These are phyloP conservation scores for Globisporangium alternatum DNA, from an alignment of 352 stramenopile genomes.

Conservation along the genomic window DNA sequence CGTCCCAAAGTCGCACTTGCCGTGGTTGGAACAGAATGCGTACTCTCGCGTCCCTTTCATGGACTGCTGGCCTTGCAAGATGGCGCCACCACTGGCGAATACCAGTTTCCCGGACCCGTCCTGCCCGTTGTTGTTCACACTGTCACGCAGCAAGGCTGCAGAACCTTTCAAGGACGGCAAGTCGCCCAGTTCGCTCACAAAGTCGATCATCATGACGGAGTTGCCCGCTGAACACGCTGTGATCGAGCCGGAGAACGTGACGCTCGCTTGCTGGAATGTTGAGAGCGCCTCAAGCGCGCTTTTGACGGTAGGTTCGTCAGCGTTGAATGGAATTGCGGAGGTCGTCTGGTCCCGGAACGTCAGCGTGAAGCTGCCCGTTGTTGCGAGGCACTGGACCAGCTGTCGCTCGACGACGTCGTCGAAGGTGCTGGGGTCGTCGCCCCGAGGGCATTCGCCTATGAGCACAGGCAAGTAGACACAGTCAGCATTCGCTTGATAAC, in stretches of 20 bases:
- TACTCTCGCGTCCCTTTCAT: slow-evolving; percentile 71
- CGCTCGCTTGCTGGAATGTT: slow-evolving; percentile 38
- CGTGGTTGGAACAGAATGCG: slow-evolving; percentile 75
- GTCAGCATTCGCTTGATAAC: background rate
- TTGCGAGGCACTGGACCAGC: slow-evolving; percentile 57
- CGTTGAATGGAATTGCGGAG: slow-evolving; percentile 31
- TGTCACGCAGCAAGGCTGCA: slow-evolving; percentile 38
- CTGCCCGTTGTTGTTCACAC: slow-evolving; percentile 43
- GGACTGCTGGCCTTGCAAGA: slow-evolving; percentile 33
- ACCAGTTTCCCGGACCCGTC: slow-evolving; percentile 50
- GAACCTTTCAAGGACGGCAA: slow-evolving; percentile 44
- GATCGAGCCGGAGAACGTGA: slow-evolving; percentile 32
- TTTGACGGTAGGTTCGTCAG: slow-evolving; percentile 34
- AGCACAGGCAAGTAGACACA: background rate
- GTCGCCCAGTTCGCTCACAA: slow-evolving; percentile 58
- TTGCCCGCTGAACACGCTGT: slow-evolving; percentile 41
- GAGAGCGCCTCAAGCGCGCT: slow-evolving; percentile 44
- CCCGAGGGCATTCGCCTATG: slow-evolving; percentile 61
- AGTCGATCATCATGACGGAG: slow-evolving; percentile 54
- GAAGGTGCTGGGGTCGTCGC: slow-evolving; percentile 68
- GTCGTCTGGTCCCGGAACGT: slow-evolving; percentile 66
- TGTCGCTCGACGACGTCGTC: slow-evolving; percentile 57
- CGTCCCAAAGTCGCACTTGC: slow-evolving; percentile 59
- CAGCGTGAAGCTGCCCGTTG: slow-evolving; percentile 56
- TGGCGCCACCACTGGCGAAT: slow-evolving; percentile 34